Conservation (phyloP, 306 rosid genomes). For the Luffa acutangula region DNA sequence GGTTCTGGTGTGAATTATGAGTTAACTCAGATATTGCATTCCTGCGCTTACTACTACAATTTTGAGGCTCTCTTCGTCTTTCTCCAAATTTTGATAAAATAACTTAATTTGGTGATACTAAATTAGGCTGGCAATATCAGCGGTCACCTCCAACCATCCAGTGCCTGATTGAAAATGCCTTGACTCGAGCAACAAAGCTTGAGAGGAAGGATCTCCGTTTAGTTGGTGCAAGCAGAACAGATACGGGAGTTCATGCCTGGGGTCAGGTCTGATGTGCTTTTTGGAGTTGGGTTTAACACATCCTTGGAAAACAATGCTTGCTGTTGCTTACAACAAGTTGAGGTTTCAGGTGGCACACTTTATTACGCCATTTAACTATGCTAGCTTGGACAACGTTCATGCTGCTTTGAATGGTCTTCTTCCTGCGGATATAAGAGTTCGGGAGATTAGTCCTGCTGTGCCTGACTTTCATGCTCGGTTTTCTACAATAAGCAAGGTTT, state of each 20-base stretch:
- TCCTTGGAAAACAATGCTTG: background rate
- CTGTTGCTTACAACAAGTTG: constrained; percentile 18
- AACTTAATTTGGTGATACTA: background rate
- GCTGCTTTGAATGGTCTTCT: constrained; percentile 78
- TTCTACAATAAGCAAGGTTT: constrained; percentile 71
- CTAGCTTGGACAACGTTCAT: constrained; percentile 50
- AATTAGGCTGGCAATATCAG: constrained; percentile 95
- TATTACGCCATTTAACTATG: constrained; percentile 68
- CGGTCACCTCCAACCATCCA: constrained; percentile 83
- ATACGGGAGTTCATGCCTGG: constrained; percentile 89
- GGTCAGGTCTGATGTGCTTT: constrained; percentile 68
- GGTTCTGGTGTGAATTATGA: background rate
- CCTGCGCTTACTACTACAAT: background rate
- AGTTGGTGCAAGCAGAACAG: constrained; percentile 90
- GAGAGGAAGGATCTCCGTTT: constrained; percentile 63
- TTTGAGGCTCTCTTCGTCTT: background rate
- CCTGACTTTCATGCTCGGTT: constrained; percentile 88
- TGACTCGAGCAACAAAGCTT: constrained; percentile 57
- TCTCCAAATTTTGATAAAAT: background rate
- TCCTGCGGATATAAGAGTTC: constrained; percentile 76
- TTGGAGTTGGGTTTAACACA: constrained; percentile 6
- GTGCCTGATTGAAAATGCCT: constrained; percentile 56
- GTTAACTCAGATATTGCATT: background rate
- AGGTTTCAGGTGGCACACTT: constrained; percentile 87
- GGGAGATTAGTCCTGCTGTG: constrained; percentile 71